A percentile compares a stretch with the other conserved stretches of the same genome.
Evolutionary conservation across 495 filamentous ascomycete species (phyloP).

Genomic region (Penicillium atrosanguineum): DNA sequence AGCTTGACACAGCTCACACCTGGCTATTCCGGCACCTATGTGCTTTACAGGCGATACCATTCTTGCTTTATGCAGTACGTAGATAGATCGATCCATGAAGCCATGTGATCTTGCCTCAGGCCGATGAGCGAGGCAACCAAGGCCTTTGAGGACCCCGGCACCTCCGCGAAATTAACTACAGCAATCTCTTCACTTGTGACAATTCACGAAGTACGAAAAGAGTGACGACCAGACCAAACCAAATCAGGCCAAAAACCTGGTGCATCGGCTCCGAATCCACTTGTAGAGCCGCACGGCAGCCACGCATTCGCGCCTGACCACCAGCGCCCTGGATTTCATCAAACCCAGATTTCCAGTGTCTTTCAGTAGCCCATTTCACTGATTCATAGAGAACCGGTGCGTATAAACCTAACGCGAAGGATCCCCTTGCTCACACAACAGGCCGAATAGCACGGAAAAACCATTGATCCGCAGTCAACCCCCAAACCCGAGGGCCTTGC

Average conservation of each 20-base stretch:
- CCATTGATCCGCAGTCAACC: conserved; percentile 31
- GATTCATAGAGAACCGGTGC: conserved; percentile 11
- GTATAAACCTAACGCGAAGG: conserved; percentile 6
- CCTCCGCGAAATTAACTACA: neutral
- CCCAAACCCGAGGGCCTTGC: conserved; percentile 32
- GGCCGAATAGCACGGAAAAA: conserved; percentile 37
- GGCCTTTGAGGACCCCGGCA: neutral
- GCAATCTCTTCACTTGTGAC: neutral
- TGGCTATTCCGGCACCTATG: conserved; percentile 2
- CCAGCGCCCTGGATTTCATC: neutral
- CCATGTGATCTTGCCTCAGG: conserved; percentile 9
- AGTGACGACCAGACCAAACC: neutral
- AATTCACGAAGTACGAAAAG: neutral
- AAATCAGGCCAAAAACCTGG: neutral
- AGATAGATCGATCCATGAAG: conserved; percentile 24
- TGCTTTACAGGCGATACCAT: conserved; percentile 3
- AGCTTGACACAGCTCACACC: neutral
- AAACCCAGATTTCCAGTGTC: neutral
- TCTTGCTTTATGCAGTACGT: conserved; percentile 26
- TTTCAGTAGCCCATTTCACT: neutral
- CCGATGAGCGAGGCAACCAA: conserved; percentile 1
- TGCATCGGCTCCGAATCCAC: conserved; percentile 12
- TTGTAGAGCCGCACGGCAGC: conserved; percentile 23
- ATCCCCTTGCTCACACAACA: conserved; percentile 20
- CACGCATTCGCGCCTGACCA: neutral